phyloP scores from a whole-genome alignment of 257 asterid genomes.

The Agastache rugosa region DNA sequence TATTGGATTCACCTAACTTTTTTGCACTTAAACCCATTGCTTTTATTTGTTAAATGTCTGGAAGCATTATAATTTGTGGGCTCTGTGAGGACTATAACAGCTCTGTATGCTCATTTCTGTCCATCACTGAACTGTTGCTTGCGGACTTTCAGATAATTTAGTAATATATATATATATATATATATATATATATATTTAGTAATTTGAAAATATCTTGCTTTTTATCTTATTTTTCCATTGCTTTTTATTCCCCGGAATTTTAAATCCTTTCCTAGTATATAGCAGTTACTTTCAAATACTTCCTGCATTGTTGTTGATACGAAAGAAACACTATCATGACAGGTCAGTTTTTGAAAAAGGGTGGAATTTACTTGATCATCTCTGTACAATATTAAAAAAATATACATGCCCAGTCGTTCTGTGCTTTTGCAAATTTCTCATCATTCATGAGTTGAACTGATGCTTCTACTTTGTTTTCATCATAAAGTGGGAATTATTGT shows the following conservation, averaged over 20 bases:
- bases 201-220: background rate
- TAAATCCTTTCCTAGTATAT: background rate
- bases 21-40: conserved; percentile 13
- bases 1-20: background rate
- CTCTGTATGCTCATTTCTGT: conserved; percentile 3
- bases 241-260: background rate
- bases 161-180: too few relatives aligned
- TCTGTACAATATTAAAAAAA: background rate
- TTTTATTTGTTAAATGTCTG: conserved; percentile 12
- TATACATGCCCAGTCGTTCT: background rate
- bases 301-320: background rate
- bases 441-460: background rate
- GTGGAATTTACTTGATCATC: background rate
- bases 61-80: conserved; percentile 23
- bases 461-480: background rate
- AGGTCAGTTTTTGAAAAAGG: background rate
- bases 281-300: background rate
- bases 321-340: background rate
- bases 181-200: too few relatives aligned
- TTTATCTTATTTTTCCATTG: background rate
- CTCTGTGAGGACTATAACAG: conserved; percentile 13
- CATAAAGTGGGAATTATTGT: background rate
- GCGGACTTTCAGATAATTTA: background rate
- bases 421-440: background rate
- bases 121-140: conserved; percentile 7